phyloP scores from a whole-genome alignment of 768 basidiomycete genomes.

The Hygrophorus pudorinus region DNA sequence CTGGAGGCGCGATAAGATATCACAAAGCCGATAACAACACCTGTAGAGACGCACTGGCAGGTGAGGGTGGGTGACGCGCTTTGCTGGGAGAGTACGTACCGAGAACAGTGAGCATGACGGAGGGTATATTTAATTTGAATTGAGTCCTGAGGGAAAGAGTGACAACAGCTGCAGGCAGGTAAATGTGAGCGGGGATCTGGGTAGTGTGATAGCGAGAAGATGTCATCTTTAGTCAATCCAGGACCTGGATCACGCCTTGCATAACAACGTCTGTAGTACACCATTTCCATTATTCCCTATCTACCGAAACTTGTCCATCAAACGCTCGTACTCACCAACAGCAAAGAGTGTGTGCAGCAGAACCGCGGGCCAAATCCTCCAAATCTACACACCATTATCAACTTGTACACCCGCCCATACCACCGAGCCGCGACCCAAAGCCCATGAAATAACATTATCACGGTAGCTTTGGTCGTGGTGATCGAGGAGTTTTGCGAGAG shows the following conservation, averaged over 20 bases:
- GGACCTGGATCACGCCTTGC: too few species aligned
- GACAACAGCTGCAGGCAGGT: conserved; percentile 27
- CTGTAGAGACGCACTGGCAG: conserved; percentile 14
- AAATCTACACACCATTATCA: conserved; percentile 30
- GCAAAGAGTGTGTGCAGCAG: conserved; percentile 52
- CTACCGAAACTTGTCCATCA: neutral
- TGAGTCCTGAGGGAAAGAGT: conserved; percentile 30
- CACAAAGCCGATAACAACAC: conserved; percentile 52
- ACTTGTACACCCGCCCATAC: conserved; percentile 14
- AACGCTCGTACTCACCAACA: conserved; percentile 23
- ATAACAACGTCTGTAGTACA: too few species aligned
- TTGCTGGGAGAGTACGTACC: conserved; percentile 25
- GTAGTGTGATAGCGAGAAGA: too few species aligned
- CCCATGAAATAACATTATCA: conserved; percentile 22
- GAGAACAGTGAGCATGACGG: conserved; percentile 50
- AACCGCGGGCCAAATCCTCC: conserved; percentile 61
- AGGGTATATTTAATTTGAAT: conserved; percentile 36
- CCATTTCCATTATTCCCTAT: too few species aligned
- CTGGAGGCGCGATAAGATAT: conserved; percentile 56
- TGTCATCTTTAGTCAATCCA: too few species aligned
- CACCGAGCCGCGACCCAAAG: conserved; percentile 34
- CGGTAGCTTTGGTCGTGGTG: conserved; percentile 1
- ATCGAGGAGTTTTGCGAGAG: neutral
- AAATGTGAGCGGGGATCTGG: too few species aligned
- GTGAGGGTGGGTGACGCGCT: neutral